Evolutionary conservation across 1,139 yeast species (phyloP).

Genomic region (Pichia sp.): DNA sequence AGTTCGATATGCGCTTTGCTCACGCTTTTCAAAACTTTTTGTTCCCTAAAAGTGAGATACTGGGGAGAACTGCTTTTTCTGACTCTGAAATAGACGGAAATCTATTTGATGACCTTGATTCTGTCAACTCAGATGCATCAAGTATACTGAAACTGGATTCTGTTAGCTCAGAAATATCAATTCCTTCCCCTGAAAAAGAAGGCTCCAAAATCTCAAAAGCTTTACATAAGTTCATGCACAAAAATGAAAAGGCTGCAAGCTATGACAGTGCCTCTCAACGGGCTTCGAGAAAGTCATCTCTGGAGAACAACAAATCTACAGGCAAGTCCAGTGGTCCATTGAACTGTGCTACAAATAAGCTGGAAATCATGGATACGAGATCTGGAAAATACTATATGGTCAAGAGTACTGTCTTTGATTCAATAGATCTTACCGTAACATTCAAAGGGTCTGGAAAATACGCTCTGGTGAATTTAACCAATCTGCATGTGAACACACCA

Average conservation of each 20-base stretch:
- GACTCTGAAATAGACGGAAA: constrained; percentile 20
- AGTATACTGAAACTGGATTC: background rate
- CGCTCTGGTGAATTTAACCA: constrained; percentile 64
- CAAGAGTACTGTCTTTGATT: constrained; percentile 48
- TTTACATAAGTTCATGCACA: constrained; percentile 8
- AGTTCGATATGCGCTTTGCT: constrained; percentile 65
- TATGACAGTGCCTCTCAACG: background rate
- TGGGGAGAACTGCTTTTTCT: constrained; percentile 20
- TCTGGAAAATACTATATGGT: constrained; percentile 40
- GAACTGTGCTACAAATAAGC: constrained; percentile 18
- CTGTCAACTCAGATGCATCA: constrained; percentile 3
- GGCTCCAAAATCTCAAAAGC: constrained; percentile 9
- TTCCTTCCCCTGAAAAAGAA: background rate
- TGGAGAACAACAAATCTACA: background rate
- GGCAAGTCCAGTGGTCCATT: background rate
- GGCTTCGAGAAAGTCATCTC: background rate
- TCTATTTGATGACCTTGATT: constrained; percentile 6
- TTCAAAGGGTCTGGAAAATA: constrained; percentile 70
- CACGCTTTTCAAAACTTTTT: constrained; percentile 54
- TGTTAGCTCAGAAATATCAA: constrained; percentile 1
- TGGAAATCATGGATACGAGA: constrained; percentile 49
- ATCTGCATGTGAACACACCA: constrained; percentile 60
- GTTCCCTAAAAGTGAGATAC: constrained; percentile 15
- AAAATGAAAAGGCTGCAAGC: background rate
- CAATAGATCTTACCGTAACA: constrained; percentile 53